phyloP scores from a whole-genome alignment of 163 green algal species.

The Volvox carteri region DNA sequence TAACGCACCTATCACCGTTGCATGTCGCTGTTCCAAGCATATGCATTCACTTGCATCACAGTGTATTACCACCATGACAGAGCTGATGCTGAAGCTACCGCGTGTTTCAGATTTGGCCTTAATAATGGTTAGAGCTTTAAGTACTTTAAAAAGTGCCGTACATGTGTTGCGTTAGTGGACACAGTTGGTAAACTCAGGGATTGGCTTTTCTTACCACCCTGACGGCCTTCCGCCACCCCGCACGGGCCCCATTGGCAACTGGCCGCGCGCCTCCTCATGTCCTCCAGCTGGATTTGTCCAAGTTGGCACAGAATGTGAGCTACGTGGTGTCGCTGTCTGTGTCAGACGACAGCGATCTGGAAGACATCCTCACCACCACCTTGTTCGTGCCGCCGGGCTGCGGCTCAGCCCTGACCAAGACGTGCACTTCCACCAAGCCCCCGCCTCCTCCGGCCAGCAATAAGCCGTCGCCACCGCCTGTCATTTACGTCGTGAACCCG shows the following conservation, averaged over 20 bases:
- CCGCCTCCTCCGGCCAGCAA: neutral
- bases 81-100: too few relatives aligned
- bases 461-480: neutral
- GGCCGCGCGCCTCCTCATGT: too few relatives aligned
- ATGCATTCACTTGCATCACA: neutral
- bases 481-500: neutral
- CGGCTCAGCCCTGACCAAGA: neutral
- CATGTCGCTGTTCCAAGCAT: neutral
- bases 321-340: conserved; percentile 43
- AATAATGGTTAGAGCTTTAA: too few relatives aligned
- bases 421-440: neutral
- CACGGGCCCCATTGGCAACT: too few relatives aligned
- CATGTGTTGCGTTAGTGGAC: too few relatives aligned
- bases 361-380: neutral
- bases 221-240: too few relatives aligned
- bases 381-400: conserved; percentile 18
- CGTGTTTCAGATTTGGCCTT: too few relatives aligned
- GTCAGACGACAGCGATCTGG: neutral
- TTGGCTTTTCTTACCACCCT: too few relatives aligned
- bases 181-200: too few relatives aligned
- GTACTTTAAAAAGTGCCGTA: too few relatives aligned
- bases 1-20: too few relatives aligned
- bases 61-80: too few relatives aligned
- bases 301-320: neutral
- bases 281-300: conserved; percentile 17